A percentile compares a stretch with the other conserved stretches of the same genome.
phyloP scores from a whole-genome alignment of 2,329 filamentous ascomycete genomes.

The Xenoacremonium recifei region DNA sequence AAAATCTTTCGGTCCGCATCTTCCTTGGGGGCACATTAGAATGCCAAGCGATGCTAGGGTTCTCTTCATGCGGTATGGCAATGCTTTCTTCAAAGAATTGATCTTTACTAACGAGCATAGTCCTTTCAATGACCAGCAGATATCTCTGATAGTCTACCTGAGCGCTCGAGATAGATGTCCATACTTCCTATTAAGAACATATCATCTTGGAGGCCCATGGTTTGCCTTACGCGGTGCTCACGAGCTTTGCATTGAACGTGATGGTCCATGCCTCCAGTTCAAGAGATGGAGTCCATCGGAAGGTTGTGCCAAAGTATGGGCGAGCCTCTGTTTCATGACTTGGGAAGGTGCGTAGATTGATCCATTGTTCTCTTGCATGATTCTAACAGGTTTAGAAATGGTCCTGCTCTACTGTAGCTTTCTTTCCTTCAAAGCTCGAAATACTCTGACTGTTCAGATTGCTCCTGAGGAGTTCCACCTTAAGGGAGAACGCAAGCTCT shows the following conservation, averaged over 20 bases:
- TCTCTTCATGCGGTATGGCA: constrained; percentile 55
- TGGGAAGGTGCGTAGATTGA: constrained; percentile 52
- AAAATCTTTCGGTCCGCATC: constrained; percentile 44
- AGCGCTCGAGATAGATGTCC: constrained; percentile 42
- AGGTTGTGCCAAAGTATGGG: constrained; percentile 50
- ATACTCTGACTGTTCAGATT: constrained; percentile 42
- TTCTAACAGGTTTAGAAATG: constrained; percentile 44
- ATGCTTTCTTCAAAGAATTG: background rate
- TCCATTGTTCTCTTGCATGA: background rate
- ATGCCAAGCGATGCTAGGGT: constrained; percentile 49
- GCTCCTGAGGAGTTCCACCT: constrained; percentile 47
- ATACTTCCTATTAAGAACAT: constrained; percentile 46
- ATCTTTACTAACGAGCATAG: constrained; percentile 29
- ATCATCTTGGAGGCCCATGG: constrained; percentile 38
- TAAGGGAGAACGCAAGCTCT: constrained; percentile 48
- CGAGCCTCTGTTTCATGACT: constrained; percentile 53
- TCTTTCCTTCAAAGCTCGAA: constrained; percentile 53
- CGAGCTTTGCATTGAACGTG: constrained; percentile 52
- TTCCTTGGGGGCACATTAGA: constrained; percentile 40
- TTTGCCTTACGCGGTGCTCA: constrained; percentile 53
- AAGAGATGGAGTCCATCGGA: constrained; percentile 49
- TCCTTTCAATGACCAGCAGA: constrained; percentile 52
- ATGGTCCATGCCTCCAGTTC: constrained; percentile 48
- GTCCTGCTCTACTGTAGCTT: constrained; percentile 60
- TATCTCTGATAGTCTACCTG: constrained; percentile 54